Evolutionary conservation across 2,329 filamentous ascomycete species (phyloP), one percentile per base, ranked within the genome.

Genomic region (Metarhizium rileyi): DNA sequence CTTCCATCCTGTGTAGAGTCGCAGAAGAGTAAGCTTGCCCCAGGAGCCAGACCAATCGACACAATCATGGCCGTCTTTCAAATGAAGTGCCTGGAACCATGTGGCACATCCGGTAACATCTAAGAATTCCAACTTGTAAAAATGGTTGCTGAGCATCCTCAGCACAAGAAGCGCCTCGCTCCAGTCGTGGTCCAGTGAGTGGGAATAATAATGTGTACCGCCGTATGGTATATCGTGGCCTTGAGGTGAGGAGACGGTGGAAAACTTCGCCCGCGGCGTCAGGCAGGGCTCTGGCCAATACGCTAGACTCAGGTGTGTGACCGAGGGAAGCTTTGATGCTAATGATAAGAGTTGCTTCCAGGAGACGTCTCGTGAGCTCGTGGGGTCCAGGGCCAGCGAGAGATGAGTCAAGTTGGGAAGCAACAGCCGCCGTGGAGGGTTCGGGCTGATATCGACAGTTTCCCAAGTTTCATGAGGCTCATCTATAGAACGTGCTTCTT

Each of bases 291-390:
- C 71, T 1, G 81, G 80, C 81, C 81, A 84, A 59, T 75, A 77
- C 16, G 79, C 78, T 6, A 84, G 69, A 54, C 74, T 80, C 38
- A 84, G 67, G 56, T 84, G 79, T 2, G 80, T 84, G 36, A 84
- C 63, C 14, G 69, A 72, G 0, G 70, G 70, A 6, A 81, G 61
- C 55, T 75, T 78, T 10, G 67, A 61, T 0, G 77, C 72, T n/a
- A 84, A 61, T 2, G 69, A 56, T 23, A 84, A 66, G 4, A 84
- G 70, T 33, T 80, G 77, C 44, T 72, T 75, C 81, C 80, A 84
- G 1, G 78, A 81, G 16, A 71, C 69, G 5, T 62, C 60, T 18
- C 59, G 55, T 3, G 56, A 46, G 36, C 59, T 43, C 0, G 48
- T 54, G 1, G 73, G 71, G 46, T 67, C 57, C 44, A 78, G 56